Percentiles rank a stretch among this genome's conserved stretches.
phyloP scores from a whole-genome alignment of 768 basidiomycete genomes.

The Amanita rubescens region DNA sequence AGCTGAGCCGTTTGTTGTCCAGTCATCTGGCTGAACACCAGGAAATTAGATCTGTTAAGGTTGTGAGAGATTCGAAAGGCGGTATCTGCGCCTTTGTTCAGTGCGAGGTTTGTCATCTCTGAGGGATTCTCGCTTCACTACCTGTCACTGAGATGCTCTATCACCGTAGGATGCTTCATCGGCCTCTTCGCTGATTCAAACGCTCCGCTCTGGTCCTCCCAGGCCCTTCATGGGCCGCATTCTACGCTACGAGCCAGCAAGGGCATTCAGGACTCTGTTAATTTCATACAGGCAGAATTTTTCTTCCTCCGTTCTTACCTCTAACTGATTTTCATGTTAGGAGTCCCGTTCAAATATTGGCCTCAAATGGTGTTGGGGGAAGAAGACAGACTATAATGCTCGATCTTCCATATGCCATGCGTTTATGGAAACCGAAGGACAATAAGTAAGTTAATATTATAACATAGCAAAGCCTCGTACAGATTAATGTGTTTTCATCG shows the following conservation, averaged over 20 bases:
- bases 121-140: neutral
- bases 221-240: constrained; percentile 65
- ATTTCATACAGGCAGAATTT: constrained; percentile 61
- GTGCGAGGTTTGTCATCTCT: constrained; percentile 51
- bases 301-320: constrained; percentile 5
- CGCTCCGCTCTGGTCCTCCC: constrained; percentile 45
- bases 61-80: constrained; percentile 69
- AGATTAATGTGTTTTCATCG: neutral
- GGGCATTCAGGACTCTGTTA: constrained; percentile 66
- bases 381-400: constrained; percentile 27
- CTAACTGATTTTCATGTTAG: constrained; percentile 14
- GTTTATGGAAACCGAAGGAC: constrained; percentile 44
- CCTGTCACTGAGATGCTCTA: neutral
- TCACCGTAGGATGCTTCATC: constrained; percentile 43
- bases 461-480: neutral
- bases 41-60: constrained; percentile 59
- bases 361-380: constrained; percentile 16
- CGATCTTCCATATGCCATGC: constrained; percentile 54
- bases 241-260: constrained; percentile 72
- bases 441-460: constrained; percentile 35
- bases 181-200: constrained; percentile 52
- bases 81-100: constrained; percentile 83
- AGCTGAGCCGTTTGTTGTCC: constrained; percentile 52
- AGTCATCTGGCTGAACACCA: constrained; percentile 62
- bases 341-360: constrained; percentile 28